Conservation (phyloP, 2,329 filamentous ascomycete genomes). For the Annulohypoxylon truncatum region DNA sequence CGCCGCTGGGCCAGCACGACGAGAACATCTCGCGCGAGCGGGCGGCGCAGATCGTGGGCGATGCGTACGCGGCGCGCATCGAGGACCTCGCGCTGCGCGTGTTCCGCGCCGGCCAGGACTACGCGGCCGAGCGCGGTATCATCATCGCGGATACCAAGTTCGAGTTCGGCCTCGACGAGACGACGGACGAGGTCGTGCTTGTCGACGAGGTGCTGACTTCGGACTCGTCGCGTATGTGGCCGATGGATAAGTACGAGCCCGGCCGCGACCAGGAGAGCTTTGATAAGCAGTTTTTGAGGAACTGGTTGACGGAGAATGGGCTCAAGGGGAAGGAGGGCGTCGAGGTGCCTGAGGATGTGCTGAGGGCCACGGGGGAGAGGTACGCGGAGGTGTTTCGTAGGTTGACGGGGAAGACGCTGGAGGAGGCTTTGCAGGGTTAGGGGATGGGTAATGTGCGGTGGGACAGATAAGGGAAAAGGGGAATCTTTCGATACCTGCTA, state of each 20-base stretch:
- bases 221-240: constrained; percentile 89
- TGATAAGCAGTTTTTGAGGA: constrained; percentile 86
- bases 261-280: constrained; percentile 84
- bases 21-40: constrained; percentile 84
- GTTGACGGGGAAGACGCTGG: constrained; percentile 67
- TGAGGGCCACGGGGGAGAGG: constrained; percentile 73
- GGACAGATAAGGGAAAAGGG: neutral
- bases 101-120: constrained; percentile 71
- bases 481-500: too few relatives aligned
- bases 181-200: constrained; percentile 74
- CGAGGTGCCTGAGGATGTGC: constrained; percentile 77
- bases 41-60: constrained; percentile 72
- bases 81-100: constrained; percentile 72
- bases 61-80: constrained; percentile 71
- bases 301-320: constrained; percentile 81
- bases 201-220: constrained; percentile 87
- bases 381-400: constrained; percentile 81
- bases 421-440: constrained; percentile 42
- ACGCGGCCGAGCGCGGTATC: constrained; percentile 74
- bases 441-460: neutral
- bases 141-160: constrained; percentile 69
- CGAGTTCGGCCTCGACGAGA: constrained; percentile 65
- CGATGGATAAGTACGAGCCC: constrained; percentile 73
- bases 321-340: constrained; percentile 81
- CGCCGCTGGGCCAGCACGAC: constrained; percentile 79